Evolutionary conservation across 2,329 filamentous ascomycete species (phyloP).

Genomic region (Fusarium chaquense): DNA sequence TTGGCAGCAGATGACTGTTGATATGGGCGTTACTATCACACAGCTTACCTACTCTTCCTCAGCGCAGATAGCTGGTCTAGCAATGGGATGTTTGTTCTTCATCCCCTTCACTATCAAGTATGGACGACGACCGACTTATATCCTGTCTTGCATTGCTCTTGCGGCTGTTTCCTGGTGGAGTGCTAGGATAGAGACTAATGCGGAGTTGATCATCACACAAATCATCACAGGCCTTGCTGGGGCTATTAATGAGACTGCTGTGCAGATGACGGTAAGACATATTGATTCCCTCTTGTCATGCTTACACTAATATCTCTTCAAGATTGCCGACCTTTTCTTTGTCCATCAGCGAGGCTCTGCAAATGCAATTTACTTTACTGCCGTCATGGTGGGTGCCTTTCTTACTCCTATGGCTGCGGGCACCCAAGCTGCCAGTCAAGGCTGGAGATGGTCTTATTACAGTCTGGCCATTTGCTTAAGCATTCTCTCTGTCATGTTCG

Average conservation of each 20-base stretch:
- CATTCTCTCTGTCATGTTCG: conserved; percentile 40
- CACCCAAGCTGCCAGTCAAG: conserved; percentile 34
- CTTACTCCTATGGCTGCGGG: conserved; percentile 51
- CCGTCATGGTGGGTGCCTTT: conserved; percentile 49
- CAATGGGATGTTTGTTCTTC: conserved; percentile 52
- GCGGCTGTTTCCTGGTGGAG: conserved; percentile 44
- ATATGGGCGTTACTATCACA: conserved; percentile 45
- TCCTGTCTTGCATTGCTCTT: conserved; percentile 45
- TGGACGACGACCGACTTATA: conserved; percentile 51
- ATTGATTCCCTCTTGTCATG: rapidly evolving
- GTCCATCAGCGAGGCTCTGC: conserved; percentile 50
- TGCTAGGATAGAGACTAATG: conserved; percentile 33
- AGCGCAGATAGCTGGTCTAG: conserved; percentile 49
- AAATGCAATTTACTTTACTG: conserved; percentile 50
- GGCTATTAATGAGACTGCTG: conserved; percentile 55
- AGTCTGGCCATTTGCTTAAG: conserved; percentile 43
- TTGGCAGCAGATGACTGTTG: conserved; percentile 52
- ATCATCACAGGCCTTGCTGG: conserved; percentile 52
- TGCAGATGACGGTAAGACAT: conserved; percentile 52
- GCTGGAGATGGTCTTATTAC: conserved; percentile 48
- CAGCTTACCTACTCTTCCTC: conserved; percentile 48
- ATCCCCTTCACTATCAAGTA: conserved; percentile 53
- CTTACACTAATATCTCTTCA: not conserved
- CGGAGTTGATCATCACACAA: conserved; percentile 46
- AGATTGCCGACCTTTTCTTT: conserved; percentile 53